phyloP scores from a whole-genome alignment of 345 rosid genomes.

The Salix suchowensis region DNA sequence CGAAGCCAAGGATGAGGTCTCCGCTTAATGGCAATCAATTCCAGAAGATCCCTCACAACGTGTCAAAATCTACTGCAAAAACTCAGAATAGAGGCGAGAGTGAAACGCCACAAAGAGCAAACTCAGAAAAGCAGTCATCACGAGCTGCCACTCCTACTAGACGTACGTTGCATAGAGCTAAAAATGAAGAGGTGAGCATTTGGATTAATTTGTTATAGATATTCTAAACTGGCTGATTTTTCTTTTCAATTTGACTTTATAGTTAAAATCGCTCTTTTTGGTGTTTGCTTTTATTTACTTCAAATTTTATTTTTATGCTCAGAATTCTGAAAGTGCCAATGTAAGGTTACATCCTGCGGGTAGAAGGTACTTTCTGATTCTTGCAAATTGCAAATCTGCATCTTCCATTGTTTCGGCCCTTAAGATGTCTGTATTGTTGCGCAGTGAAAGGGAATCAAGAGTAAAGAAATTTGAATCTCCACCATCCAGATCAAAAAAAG shows the following conservation, averaged over 20 bases:
- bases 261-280: constrained; percentile 1
- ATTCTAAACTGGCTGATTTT: neutral
- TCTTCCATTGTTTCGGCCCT: neutral
- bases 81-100: constrained; percentile 23
- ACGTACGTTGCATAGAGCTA: constrained; percentile 18
- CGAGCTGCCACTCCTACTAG: constrained; percentile 25
- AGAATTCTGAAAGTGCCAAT: constrained; percentile 38
- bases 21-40: constrained; percentile 14
- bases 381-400: constrained; percentile 5
- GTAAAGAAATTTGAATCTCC: constrained; percentile 44
- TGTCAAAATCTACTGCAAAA: constrained; percentile 25
- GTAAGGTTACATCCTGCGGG: constrained; percentile 31
- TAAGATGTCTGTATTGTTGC: constrained; percentile 11
- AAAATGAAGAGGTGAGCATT: constrained; percentile 31
- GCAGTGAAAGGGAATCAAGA: constrained; percentile 44
- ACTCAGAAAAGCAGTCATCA: constrained; percentile 29
- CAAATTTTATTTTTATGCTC: constrained; percentile 7
- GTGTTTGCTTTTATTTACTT: neutral
- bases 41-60: constrained; percentile 17
- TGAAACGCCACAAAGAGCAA: constrained; percentile 23
- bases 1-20: constrained; percentile 27
- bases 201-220: neutral
- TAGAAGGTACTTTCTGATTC: constrained; percentile 43
- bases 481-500: constrained; percentile 32
- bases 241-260: neutral